phyloP scores from a whole-genome alignment of 148 eudicot species.

The Heliamphora exappendiculata region DNA sequence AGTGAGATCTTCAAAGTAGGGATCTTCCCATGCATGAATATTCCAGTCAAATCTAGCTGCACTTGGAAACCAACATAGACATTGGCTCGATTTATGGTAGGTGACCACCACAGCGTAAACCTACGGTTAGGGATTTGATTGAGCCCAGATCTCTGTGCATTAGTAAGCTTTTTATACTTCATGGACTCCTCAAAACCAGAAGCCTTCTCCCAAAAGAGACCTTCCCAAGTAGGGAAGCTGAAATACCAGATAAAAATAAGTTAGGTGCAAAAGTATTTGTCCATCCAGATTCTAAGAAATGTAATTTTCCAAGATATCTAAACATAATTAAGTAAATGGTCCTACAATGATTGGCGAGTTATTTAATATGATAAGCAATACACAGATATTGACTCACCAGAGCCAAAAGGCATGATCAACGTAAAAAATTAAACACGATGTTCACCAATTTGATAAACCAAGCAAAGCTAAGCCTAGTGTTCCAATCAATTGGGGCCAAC shows the following conservation, averaged over 20 bases:
- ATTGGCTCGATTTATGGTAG: conserved; percentile 94
- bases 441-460: background rate
- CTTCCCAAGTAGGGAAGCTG: conserved; percentile 99
- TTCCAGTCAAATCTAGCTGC: conserved; percentile 96
- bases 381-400: background rate
- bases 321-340: background rate
- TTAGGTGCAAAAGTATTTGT: background rate
- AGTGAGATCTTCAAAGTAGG: conserved; percentile 95
- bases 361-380: background rate
- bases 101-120: conserved; percentile 99
- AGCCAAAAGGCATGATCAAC: background rate
- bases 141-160: conserved; percentile 97
- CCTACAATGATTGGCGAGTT: background rate
- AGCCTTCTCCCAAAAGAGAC: conserved; percentile 99
- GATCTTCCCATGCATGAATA: conserved; percentile 98
- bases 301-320: background rate
- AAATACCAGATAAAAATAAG: conserved; percentile 15
- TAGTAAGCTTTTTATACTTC: conserved; percentile 95
- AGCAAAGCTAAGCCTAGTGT: too few species aligned
- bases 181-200: conserved; percentile 99
- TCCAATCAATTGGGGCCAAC: too few species aligned
- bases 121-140: conserved; percentile 98
- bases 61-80: conserved; percentile 99
- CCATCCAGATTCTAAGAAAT: background rate
- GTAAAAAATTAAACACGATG: background rate